Evolutionary conservation across 176 grass and related monocot genomes (phyloP).

Genomic region (maize (Zea mays)): DNA sequence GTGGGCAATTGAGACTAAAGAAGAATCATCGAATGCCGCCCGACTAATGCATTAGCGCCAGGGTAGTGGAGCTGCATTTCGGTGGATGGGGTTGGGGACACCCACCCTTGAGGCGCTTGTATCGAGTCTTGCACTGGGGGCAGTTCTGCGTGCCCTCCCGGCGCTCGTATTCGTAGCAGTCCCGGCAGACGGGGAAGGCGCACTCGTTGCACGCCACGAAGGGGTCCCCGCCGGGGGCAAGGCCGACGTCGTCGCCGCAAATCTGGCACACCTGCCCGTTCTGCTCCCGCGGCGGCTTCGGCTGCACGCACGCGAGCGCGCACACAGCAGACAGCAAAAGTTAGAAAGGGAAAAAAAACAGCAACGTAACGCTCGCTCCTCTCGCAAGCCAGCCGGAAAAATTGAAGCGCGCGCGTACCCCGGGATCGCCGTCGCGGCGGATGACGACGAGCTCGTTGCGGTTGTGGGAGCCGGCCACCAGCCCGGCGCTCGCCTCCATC

Average conservation of each 20-base stretch:
- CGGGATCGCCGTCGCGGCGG: slow-evolving; percentile 84
- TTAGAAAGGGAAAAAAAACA: slow-evolving; percentile 6
- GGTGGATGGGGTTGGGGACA: not conserved
- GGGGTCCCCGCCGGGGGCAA: slow-evolving; percentile 51
- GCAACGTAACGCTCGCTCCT: slow-evolving; percentile 5
- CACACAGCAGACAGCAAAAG: not conserved
- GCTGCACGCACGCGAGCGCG: not conserved
- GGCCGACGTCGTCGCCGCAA: slow-evolving; percentile 62
- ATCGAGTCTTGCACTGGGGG: slow-evolving; percentile 72
- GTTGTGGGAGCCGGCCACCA: slow-evolving; percentile 90
- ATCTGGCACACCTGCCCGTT: slow-evolving; percentile 66
- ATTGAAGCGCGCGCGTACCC: slow-evolving; percentile 45
- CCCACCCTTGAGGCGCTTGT: slow-evolving; percentile 64
- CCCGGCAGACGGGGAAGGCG: slow-evolving; percentile 66
- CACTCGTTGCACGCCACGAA: slow-evolving; percentile 77
- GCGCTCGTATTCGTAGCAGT: slow-evolving; percentile 76
- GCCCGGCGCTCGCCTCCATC: slow-evolving; percentile 92
- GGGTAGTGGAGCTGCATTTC: not conserved
- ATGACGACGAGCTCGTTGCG: slow-evolving; percentile 94
- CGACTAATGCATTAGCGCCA: not conserved
- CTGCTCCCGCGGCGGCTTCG: slow-evolving; percentile 28
- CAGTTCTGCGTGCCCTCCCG: slow-evolving; percentile 70
- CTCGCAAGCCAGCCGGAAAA: not conserved
- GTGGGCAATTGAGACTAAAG: too few species aligned
- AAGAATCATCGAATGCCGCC: not conserved